A percentile compares a stretch with the other conserved stretches of the same genome.
These are phyloP conservation scores for Ensete ventricosum DNA, from an alignment of 176 grass and related monocot species.

Conservation along the genomic window DNA sequence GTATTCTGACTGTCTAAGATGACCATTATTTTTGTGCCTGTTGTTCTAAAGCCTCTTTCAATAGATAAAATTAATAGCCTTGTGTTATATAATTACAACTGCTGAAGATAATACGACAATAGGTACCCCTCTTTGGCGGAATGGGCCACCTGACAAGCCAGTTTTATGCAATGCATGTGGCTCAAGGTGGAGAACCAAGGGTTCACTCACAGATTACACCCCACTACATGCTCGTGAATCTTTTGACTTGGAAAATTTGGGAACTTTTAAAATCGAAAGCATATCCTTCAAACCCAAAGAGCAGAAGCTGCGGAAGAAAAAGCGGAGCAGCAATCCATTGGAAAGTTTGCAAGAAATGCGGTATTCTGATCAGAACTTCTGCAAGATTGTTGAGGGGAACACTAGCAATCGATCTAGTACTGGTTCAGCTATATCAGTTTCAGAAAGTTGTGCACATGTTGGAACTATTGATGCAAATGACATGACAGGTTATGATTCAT, in stretches of 20 bases:
- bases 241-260: conserved; percentile 47
- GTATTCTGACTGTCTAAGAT: too few relatives aligned
- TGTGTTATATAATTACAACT: too few relatives aligned
- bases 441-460: conserved; percentile 72
- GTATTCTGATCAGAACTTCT: conserved; percentile 52
- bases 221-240: conserved; percentile 62
- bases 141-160: conserved; percentile 80
- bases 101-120: conserved; percentile 1
- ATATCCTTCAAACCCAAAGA: conserved; percentile 23
- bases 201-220: conserved; percentile 77
- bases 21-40: too few relatives aligned
- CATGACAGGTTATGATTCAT: conserved; percentile 41
- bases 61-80: too few relatives aligned
- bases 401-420: conserved; percentile 62
- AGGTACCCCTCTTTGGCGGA: conserved; percentile 95
- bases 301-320: neutral
- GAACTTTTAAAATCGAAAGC: conserved; percentile 43
- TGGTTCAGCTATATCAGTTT: conserved; percentile 69
- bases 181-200: conserved; percentile 85
- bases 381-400: conserved; percentile 46
- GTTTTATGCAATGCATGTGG: conserved; percentile 96
- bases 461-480: conserved; percentile 48
- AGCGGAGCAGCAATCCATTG: neutral
- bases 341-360: neutral
- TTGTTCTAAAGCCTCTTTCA: too few relatives aligned